Base-by-base conservation (phyloP, 2,329 filamentous ascomycete species). In the Aquanectria penicillioides region DNA sequence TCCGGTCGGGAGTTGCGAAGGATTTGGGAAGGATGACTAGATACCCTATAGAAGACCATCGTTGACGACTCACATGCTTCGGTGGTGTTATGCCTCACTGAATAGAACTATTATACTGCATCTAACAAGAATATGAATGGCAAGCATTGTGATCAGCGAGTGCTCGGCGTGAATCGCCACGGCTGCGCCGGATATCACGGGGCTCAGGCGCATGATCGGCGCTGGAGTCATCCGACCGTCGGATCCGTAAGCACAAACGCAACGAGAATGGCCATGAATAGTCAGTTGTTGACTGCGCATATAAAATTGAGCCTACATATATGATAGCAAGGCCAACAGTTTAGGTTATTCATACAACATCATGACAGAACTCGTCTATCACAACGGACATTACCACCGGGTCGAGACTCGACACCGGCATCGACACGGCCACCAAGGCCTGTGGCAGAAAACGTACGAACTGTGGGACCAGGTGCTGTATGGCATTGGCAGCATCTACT, bases 401-500 rank as follows among this genome's bases (percentile, higher is more conserved):
- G 59, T 52, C 18, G 44, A 59, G 49, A 63, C 38, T 41, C 47
- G 50, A 22, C 57, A 57, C 44, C 56, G 62, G 53, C 51, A 38
- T 26, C 56, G 57, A 28, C 53, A 61, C 33, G 22, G 18, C 12
- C 31, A 46, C 34, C 63, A 54, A 49, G 62, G 66, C 33, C 49
- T 76, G 29, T 72, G 71, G 67, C 69, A 69, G 48, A 73, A 67
- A 61, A 75, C 74, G n/a, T 69, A 74, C 59, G 69, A 76, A 54
- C 44, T 74, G 18, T 79, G 77, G 77, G 77, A 78, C 18, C 67
- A 69, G 9, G 70, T 80, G n/a, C 70, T 78, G 31, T 74, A 77
- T 52, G 70, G 72, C 33, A 66, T 79, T 36, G 77, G 76, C 38
- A 75, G 70, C 53, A 66, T 69, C 40, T 78, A 77, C 65, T 77